Percentiles rank a stretch among this genome's conserved stretches.
Conservation (phyloP, 2,329 filamentous ascomycete genomes). For the Basipetospora sp. region DNA sequence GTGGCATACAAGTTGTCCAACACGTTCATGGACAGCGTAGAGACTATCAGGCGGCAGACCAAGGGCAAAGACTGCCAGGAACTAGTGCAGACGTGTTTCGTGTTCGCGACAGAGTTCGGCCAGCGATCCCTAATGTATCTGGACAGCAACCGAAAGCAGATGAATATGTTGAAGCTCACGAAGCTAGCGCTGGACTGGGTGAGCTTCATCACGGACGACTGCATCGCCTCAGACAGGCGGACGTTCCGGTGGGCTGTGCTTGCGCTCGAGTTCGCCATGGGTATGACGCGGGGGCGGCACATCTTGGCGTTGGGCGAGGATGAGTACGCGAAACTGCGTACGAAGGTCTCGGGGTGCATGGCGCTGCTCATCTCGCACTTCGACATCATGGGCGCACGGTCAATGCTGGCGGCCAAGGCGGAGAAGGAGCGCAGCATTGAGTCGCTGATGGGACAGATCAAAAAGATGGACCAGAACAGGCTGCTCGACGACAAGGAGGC, state of each 20-base stretch:
- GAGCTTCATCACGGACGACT: constrained; percentile 94
- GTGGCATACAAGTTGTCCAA: constrained; percentile 94
- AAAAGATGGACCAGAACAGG: constrained; percentile 59
- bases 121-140: constrained; percentile 89
- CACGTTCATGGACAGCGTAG: constrained; percentile 96
- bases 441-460: constrained; percentile 59
- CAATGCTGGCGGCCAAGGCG: constrained; percentile 80
- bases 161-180: constrained; percentile 93
- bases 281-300: constrained; percentile 85
- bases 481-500: constrained; percentile 74
- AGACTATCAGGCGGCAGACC: constrained; percentile 78
- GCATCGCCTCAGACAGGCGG: constrained; percentile 80
- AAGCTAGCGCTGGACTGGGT: constrained; percentile 93
- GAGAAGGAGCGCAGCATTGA: constrained; percentile 73
- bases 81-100: constrained; percentile 92
- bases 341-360: constrained; percentile 95
- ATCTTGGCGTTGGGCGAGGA: constrained; percentile 80
- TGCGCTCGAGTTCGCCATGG: constrained; percentile 91
- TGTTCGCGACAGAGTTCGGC: constrained; percentile 97
- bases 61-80: constrained; percentile 78
- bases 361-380: constrained; percentile 93
- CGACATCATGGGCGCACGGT: constrained; percentile 94
- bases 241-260: constrained; percentile 96
- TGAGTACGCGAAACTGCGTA: constrained; percentile 68
- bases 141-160: constrained; percentile 84